Evolutionary conservation across 768 basidiomycete species (phyloP).

Genomic region (Mycena rosella): DNA sequence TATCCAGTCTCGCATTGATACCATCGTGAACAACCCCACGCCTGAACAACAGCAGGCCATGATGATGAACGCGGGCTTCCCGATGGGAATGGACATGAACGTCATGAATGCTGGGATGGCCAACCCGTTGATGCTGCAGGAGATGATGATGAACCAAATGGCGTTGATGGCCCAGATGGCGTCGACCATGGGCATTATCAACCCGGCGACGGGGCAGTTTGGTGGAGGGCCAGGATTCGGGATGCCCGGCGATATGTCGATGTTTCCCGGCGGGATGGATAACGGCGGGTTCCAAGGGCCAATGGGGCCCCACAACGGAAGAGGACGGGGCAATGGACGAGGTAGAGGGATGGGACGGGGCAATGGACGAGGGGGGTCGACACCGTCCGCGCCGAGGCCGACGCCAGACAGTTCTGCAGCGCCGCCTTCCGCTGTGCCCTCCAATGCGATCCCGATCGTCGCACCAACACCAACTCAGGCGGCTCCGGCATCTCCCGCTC

Average conservation of each 20-base stretch:
- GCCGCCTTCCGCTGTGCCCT: slow-evolving; percentile 23
- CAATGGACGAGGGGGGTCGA: slow-evolving; percentile 59
- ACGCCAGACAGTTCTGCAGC: slow-evolving; percentile 25
- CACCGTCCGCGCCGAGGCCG: slow-evolving; percentile 44
- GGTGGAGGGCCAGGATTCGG: slow-evolving; percentile 64
- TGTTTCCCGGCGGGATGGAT: slow-evolving; percentile 57
- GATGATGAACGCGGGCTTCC: slow-evolving; percentile 64
- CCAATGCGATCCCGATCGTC: slow-evolving; percentile 47
- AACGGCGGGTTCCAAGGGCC: slow-evolving; percentile 54
- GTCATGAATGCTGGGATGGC: slow-evolving; percentile 64
- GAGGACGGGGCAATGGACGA: slow-evolving; percentile 61
- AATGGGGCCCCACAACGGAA: slow-evolving; percentile 47
- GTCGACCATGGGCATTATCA: slow-evolving; percentile 83
- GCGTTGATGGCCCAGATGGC: slow-evolving; percentile 96
- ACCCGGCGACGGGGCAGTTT: slow-evolving; percentile 69
- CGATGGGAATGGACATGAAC: slow-evolving; percentile 72
- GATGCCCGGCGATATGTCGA: slow-evolving; percentile 66
- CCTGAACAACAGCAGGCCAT: slow-evolving; percentile 64
- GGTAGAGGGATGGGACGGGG: slow-evolving; percentile 64
- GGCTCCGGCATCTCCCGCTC: slow-evolving; percentile 37
- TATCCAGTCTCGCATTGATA: slow-evolving; percentile 85
- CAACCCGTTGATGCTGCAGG: slow-evolving; percentile 83
- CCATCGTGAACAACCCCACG: slow-evolving; percentile 69
- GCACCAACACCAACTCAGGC: slow-evolving; percentile 44
- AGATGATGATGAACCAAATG: slow-evolving; percentile 94